Base-by-base conservation (phyloP, 371 early-diverging fungal genomes). In the Mucor mucedo region DNA sequence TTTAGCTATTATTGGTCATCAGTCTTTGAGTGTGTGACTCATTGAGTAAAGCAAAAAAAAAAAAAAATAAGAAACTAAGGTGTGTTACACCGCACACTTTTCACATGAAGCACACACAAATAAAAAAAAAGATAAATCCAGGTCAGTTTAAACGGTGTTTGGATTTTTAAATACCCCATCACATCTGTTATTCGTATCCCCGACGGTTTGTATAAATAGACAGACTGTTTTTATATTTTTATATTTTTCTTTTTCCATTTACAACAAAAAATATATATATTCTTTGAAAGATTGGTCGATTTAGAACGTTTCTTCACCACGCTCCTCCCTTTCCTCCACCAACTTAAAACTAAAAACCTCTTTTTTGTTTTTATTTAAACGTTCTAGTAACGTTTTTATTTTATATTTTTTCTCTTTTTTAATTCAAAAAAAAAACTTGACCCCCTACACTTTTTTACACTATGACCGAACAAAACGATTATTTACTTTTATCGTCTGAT, bases 401-500 rank as follows among this genome's bases (percentile, higher is more conserved):
- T 62, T 67, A 60, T 67, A 57, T 62, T 67, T 67, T 67, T 61
- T 61, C 50, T 50, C 21, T 9, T 57, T 57, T 61, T 61, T 42
- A 39, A 32, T 52, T 57, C 4, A 28, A 28, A 28, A 49, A 49
- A 49, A 49, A 49, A 28, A 50, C 16, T 35, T 49, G 21, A 52
- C 56, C 21, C 21, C 21, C 21, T 21, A 29, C 3, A 41, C 29
- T 32, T 21, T 21, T 21, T n/a, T n/a, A n/a, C 9, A 47, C 47
- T 40, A 73, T 70, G 73, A 55, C 59, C 53, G 70, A 67, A 39
- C 60, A 67, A 54, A 62, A 73, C 49, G 73, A 73, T 33, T 73
- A 62, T 40, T 57, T 73, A 55, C 49, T 73, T 14, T 50, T 66
- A 61, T 62, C 69, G 21, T 48, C 65, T 29, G 61, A 66, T 44